Base-by-base conservation (phyloP, 2,329 filamentous ascomycete genomes). In the Dendryphion nanum region DNA sequence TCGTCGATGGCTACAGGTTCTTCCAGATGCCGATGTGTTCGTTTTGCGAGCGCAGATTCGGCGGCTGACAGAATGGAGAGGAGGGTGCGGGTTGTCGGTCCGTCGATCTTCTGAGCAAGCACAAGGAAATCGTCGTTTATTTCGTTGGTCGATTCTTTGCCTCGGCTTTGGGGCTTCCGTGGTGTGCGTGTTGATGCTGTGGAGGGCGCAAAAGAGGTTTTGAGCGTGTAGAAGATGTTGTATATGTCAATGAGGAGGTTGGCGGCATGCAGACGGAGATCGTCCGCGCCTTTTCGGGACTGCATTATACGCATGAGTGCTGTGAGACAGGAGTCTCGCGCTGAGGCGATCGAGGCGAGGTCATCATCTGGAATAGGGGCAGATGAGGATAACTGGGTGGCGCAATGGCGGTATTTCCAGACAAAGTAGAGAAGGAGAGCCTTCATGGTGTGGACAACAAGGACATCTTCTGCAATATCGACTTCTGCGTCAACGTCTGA, bases 401-500 rank as follows among this genome's bases (percentile, higher is more conserved):
- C 55, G 33, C 68, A 59, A 28, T 75, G 72, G 37, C 81, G 78
- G 16, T 85, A 78, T 60, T 93, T 91, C 93, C 93, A 98, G 81
- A 95, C 88, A 61, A 96, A 95, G 69, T 96, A 97, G 67, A 94
- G 89, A 32, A 89, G 76, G 35, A 85, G 76, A 2, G 83, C 77
- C 48, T 86, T 85, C 55, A 94, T 85, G 19, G 89, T 84, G 52
- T 83, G 85, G 2, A 80, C 75, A 5, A 89, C 82, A 30, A 93
- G 74, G 47, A 87, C 82, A 50, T 93, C 86, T 63, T 97, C 91
- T 10, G 87, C 72, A 30, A 82, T 82, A 46, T 89, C 85, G 18
- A 83, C 75, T 12, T 85, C 83, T 30, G 83, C 79, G 38, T 89
- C 81, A 3, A 82, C 71, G 37, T 84, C 81, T 36, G 79, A 58